A percentile compares a stretch with the other conserved stretches of the same genome.
phyloP scores from a whole-genome alignment of 1,139 yeast species.

The Spencermartinsiella ligniputridi region DNA sequence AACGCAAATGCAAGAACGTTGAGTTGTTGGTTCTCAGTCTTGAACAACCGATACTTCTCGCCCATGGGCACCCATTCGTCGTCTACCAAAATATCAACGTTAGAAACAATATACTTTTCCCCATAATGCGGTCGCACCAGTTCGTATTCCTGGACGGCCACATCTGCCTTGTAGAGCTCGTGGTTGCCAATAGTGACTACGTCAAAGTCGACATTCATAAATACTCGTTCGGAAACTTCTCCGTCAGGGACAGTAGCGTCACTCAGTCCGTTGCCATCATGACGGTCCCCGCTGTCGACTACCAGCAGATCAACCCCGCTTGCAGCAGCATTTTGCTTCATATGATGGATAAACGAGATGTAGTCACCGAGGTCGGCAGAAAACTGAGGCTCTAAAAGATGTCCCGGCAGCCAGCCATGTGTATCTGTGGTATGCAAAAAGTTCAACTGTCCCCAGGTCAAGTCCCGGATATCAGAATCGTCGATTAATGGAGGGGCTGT shows the following conservation, averaged over 20 bases:
- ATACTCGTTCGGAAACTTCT: constrained; percentile 53
- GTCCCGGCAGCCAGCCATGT: constrained; percentile 89
- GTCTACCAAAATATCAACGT: constrained; percentile 61
- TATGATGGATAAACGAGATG: constrained; percentile 56
- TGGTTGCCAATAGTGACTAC: constrained; percentile 87
- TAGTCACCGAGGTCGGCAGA: constrained; percentile 94
- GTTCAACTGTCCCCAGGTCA: constrained; percentile 68
- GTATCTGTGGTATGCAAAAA: constrained; percentile 93
- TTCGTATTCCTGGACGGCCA: constrained; percentile 63
- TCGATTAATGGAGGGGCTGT: neutral
- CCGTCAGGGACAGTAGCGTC: constrained; percentile 80
- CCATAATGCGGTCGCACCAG: constrained; percentile 54
- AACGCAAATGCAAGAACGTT: constrained; percentile 72
- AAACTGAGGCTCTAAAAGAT: constrained; percentile 66
- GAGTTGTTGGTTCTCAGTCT: constrained; percentile 50
- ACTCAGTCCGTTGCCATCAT: constrained; percentile 88
- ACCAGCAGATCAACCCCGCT: constrained; percentile 59
- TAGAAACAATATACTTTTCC: constrained; percentile 69
- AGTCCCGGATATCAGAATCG: constrained; percentile 35
- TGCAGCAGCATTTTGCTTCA: constrained; percentile 43
- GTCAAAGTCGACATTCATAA: constrained; percentile 67
- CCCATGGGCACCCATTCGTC: constrained; percentile 63
- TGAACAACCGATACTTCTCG: constrained; percentile 56
- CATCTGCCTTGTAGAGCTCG: constrained; percentile 73
- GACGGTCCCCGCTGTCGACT: constrained; percentile 89